Percentiles rank a stretch among this genome's conserved stretches.
Conservation (phyloP, 2,329 filamentous ascomycete species). For the Pseudovirgaria hyperparasitica region DNA sequence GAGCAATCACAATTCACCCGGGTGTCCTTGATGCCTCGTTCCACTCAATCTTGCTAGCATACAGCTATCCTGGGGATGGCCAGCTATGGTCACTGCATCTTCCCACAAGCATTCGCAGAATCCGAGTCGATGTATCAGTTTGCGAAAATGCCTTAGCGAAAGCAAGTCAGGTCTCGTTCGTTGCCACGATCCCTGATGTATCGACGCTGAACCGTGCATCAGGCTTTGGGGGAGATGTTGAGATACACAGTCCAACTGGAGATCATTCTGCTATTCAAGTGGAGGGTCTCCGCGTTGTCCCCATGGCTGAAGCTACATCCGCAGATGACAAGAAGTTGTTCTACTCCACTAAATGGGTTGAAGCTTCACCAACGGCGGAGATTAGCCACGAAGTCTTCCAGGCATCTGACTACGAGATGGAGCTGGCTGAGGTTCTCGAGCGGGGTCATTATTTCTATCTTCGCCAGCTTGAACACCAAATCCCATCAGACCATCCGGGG, state of each 20-base stretch:
- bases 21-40: conserved; percentile 17
- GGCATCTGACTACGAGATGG: too few relatives aligned
- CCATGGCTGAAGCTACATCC: not conserved
- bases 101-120: conserved; percentile 7
- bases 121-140: conserved; percentile 14
- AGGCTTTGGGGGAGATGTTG: not conserved
- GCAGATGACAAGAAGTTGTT: not conserved
- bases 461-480: too few relatives aligned
- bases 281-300: not conserved
- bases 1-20: conserved; percentile 22
- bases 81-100: conserved; percentile 13
- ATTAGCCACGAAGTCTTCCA: too few relatives aligned
- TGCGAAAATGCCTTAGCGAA: not conserved
- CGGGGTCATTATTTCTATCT: conserved; percentile 1
- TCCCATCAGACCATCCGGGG: too few relatives aligned
- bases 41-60: conserved; percentile 17
- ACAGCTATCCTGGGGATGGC: conserved; percentile 16
- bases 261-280: not conserved
- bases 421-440: conserved; percentile 1
- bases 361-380: too few relatives aligned
- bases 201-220: not conserved
- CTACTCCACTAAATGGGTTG: not conserved
- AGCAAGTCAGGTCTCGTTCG: not conserved
- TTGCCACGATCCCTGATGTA: not conserved
- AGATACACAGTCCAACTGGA: not conserved